Evolutionary conservation across 192 early-diverging fungal genomes (phyloP).

Genomic region (Cladochytrium replicatum): DNA sequence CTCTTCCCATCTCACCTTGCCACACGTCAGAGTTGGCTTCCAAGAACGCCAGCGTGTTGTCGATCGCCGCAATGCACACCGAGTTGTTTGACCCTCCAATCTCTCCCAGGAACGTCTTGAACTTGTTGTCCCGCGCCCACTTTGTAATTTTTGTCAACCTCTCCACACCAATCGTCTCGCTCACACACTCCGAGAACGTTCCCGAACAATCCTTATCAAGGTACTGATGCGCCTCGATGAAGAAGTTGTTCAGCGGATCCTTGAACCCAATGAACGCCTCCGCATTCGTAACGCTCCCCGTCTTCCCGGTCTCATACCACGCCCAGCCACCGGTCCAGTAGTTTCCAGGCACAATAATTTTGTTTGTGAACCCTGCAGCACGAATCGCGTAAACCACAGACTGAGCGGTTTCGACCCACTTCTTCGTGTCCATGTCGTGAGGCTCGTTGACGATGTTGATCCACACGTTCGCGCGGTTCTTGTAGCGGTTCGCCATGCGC

Average conservation of each 20-base stretch:
- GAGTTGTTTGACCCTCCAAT: background rate
- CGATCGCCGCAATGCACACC: background rate
- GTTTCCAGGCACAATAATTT: slow-evolving; percentile 3
- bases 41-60: background rate
- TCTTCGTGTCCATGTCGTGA: slow-evolving; percentile 1
- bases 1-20: too few relatives aligned
- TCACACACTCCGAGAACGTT: slow-evolving; percentile 1
- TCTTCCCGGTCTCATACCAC: too few relatives aligned
- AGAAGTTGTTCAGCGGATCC: slow-evolving; percentile 6
- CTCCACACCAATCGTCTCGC: background rate
- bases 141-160: background rate
- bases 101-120: background rate
- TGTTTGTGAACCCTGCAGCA: slow-evolving; percentile 2
- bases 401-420: slow-evolving; percentile 1
- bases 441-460: slow-evolving; percentile 6
- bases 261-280: too few relatives aligned
- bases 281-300: too few relatives aligned
- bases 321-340: too few relatives aligned
- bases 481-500: background rate
- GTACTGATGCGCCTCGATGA: slow-evolving; percentile 6
- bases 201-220: slow-evolving; percentile 12
- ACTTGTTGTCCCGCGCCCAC: background rate
- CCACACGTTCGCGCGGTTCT: background rate
- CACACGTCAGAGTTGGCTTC: background rate
- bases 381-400: slow-evolving; percentile 2